Base-by-base conservation (phyloP, 2,329 filamentous ascomycete species). In the Bipolaris zeicola region DNA sequence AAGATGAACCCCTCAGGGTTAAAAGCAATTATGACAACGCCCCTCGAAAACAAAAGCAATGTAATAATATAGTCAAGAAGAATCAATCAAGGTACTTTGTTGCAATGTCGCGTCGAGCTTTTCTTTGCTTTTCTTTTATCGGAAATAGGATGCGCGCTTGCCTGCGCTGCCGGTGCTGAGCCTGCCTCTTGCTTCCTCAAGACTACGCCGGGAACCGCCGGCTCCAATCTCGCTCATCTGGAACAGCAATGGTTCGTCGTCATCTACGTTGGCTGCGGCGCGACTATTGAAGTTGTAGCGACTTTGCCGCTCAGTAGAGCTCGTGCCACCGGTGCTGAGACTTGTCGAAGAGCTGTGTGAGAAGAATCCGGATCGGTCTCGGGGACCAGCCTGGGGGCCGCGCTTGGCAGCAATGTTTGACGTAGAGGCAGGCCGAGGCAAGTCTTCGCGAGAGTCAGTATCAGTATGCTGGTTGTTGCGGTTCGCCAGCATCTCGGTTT, bases 201-300 rank as follows among this genome's bases (percentile, higher is more conserved):
- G 61, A 50, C 75, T 77, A 41, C 74, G 70, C 5, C 75, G 64
- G 8, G 71, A 73, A 6, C 68, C 70, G 10, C 69, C 70, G 5
- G 68, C 61, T 63, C 87, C 86, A 69, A 90, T 84, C 72, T 91
- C 89, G 34, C 87, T 89, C 81, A 91, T 86, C 61, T 89, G 87
- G 73, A 91, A 91, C 8, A 91, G 80, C 8, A 91, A 74, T 0
- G 87, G 87, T 67, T 91, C 89, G 52, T 90, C 89, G 57, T 89
- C 87, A 22, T 85, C 81, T 7, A 66, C 37, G n/a, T 77, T 74
- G 0, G 71, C 70, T 1, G 61, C 74, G 14, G 71, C 64, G 20
- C 78, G 75, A 38, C 80, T 78, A 0, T 78, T 75, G 44, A 80
- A 79, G 53, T 79, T 82, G 53, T 80, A 77, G 49, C 81, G 68